Evolutionary conservation across 495 filamentous ascomycete species (phyloP).

Genomic region (Wilcoxina mikolae): DNA sequence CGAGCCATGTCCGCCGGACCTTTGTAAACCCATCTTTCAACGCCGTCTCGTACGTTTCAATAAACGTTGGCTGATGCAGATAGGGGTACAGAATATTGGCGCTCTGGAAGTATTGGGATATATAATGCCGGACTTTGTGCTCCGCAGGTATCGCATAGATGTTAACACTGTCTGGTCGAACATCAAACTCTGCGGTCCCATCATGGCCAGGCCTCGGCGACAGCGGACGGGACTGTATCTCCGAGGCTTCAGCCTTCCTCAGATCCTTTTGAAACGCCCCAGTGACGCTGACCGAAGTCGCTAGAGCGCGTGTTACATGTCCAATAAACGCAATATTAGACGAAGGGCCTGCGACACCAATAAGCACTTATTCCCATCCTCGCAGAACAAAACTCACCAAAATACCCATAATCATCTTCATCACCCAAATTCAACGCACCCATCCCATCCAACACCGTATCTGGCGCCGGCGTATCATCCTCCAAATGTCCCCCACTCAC

Average conservation of each 20-base stretch:
- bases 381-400: slow-evolving; percentile 28
- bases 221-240: slow-evolving; percentile 12
- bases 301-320: slow-evolving; percentile 25
- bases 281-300: slow-evolving; percentile 23
- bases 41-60: slow-evolving; percentile 31
- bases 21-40: slow-evolving; percentile 26
- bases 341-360: slow-evolving; percentile 31
- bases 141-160: slow-evolving; percentile 21
- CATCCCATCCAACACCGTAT: slow-evolving; percentile 35
- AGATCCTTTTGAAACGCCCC: slow-evolving; percentile 23
- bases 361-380: slow-evolving; percentile 9
- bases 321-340: slow-evolving; percentile 38
- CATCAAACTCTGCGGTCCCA: slow-evolving; percentile 15
- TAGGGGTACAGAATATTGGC: slow-evolving; percentile 34
- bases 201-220: not conserved
- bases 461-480: slow-evolving; percentile 21
- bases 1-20: slow-evolving; percentile 30
- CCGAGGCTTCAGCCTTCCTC: slow-evolving; percentile 12
- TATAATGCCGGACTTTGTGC: slow-evolving; percentile 17
- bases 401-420: slow-evolving; percentile 37
- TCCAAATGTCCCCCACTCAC: slow-evolving; percentile 27
- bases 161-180: slow-evolving; percentile 17
- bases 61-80: slow-evolving; percentile 30
- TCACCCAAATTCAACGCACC: slow-evolving; percentile 32
- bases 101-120: slow-evolving; percentile 31